Base-by-base conservation (phyloP, 1,284 basidiomycete species). In the Cryptococcus deneoformans region DNA sequence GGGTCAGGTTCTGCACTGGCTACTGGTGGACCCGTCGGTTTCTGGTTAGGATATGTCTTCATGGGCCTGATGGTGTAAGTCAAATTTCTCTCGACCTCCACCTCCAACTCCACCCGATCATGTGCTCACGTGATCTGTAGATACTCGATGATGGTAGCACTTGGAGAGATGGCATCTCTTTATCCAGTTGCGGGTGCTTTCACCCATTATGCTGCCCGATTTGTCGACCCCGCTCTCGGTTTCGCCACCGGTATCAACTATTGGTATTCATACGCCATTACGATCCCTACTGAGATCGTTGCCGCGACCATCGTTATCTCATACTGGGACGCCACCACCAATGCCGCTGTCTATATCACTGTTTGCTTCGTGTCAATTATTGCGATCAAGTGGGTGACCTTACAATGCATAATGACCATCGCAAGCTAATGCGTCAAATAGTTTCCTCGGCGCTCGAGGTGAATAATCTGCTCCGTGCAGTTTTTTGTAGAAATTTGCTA, bases 221-320 rank as follows among this genome's bases (percentile, higher is more conserved):
- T 83, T 66, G 77, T 82, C 56, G 79, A 82, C 60, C 79, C 80
- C 10, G 75, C 79, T 9, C 63, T 83, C 11, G 79, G 79, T 8
- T 81, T 81, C 57, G 79, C 79, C 56, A 62, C 80, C 67, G 76
- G 76, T 54, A 20, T 67, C 58, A 71, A 66, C 66, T 71, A 68
- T 59, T 59, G 61, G 65, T 72, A 72, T 56, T 68, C 61, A 16
- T 72, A 64, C 58, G 67, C 67, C 16, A 67, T 70, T 46, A 69
- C 69, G 9, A 64, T 68, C 12, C 67, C 65, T 0, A 65, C 58
- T 36, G 58, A 67, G 42, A 54, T 67, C 34, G 63, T 68, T 16
- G 61, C 66, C 12, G 57, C 65, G 8, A 67, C 69, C 39, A 70
- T 79, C 45, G 68, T 78, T 47, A 56, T 76, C 39, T 64, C 68